These are phyloP conservation scores for Sporothrix inflata DNA, from an alignment of 2,329 filamentous ascomycete genomes.

Conservation along the genomic window DNA sequence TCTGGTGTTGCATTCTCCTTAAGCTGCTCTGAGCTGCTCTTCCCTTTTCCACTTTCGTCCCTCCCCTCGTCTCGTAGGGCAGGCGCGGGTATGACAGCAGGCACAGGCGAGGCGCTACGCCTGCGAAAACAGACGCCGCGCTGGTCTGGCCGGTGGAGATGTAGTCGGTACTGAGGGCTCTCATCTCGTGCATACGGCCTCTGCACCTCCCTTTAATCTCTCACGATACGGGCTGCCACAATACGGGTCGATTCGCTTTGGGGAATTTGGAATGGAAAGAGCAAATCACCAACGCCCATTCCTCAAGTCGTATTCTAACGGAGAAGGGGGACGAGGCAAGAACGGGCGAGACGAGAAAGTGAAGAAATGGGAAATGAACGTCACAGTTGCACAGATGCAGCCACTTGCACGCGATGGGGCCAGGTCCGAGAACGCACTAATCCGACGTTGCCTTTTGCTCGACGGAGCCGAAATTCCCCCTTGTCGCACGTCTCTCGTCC, in stretches of 20 bases:
- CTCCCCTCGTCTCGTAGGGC: slow-evolving; percentile 3
- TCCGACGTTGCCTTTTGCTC: neutral
- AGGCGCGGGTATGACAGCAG: neutral
- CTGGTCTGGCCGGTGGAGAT: neutral
- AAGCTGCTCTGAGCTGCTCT: neutral
- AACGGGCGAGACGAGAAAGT: neutral
- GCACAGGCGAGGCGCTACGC: slow-evolving; percentile 3
- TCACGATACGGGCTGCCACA: slow-evolving; percentile 1
- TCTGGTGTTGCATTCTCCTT: neutral
- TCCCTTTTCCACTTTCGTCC: neutral
- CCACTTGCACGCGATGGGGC: neutral
- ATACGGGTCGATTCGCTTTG: neutral
- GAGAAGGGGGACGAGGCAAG: neutral
- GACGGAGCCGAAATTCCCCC: neutral
- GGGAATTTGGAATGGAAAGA: neutral
- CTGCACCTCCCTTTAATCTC: slow-evolving; percentile 20
- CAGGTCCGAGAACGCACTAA: neutral
- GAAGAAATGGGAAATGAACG: neutral
- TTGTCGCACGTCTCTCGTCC: neutral
- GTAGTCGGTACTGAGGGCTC: neutral
- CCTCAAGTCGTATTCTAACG: neutral
- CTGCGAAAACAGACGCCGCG: neutral
- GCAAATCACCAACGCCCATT: neutral
- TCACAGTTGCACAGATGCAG: neutral
- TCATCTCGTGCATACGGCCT: neutral